Percentiles rank a stretch among this genome's conserved stretches.
Conservation (phyloP, 139 green algal genomes). For the Picochlorum sp. region DNA sequence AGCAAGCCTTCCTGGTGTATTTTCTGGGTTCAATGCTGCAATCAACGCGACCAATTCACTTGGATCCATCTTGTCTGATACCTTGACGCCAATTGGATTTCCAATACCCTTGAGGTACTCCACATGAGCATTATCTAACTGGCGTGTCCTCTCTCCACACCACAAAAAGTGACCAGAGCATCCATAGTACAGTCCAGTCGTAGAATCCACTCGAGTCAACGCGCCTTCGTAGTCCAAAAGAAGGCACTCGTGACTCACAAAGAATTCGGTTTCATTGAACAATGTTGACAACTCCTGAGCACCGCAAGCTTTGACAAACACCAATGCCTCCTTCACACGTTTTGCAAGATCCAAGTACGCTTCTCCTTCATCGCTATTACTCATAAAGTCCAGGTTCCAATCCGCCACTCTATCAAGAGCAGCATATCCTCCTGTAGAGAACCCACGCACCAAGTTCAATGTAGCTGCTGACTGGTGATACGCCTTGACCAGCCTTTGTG, state of each 20-base stretch:
- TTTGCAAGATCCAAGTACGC: conserved; percentile 84
- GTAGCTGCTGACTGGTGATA: conserved; percentile 97
- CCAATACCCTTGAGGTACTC: conserved; percentile 92
- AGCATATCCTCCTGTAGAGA: conserved; percentile 92
- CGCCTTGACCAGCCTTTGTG: conserved; percentile 59
- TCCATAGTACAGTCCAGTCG: conserved; percentile 79
- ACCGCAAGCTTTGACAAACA: conserved; percentile 93
- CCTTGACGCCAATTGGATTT: conserved; percentile 94
- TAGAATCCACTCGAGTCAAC: conserved; percentile 85
- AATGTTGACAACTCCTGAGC: conserved; percentile 57
- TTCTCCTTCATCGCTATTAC: conserved; percentile 68
- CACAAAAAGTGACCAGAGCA: conserved; percentile 97
- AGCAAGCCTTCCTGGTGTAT: conserved; percentile 82
- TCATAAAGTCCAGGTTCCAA: conserved; percentile 99
- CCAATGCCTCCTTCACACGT: conserved; percentile 83
- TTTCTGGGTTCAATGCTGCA: conserved; percentile 85
- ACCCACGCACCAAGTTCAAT: conserved; percentile 95
- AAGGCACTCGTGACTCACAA: conserved; percentile 85
- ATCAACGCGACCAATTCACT: conserved; percentile 84
- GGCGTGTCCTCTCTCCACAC: conserved; percentile 94
- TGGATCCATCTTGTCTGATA: conserved; percentile 90
- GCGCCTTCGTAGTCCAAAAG: conserved; percentile 93
- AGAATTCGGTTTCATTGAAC: conserved; percentile 97
- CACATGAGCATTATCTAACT: conserved; percentile 95
- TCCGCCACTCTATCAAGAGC: conserved; percentile 77